phyloP scores from a whole-genome alignment of 164 flowering plant genomes.

The Kingdonia uniflora region DNA sequence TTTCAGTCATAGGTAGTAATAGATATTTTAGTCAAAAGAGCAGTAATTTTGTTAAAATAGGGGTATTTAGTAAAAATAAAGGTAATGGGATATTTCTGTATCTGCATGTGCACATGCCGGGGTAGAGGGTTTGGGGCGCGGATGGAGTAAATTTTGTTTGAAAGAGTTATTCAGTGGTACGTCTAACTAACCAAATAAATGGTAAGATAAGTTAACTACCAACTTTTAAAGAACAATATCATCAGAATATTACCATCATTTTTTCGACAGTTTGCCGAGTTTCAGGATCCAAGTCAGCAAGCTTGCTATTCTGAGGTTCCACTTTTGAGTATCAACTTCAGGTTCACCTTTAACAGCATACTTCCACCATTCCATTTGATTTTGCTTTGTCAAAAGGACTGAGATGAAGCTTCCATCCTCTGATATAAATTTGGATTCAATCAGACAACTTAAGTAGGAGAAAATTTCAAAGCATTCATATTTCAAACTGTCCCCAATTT shows the following conservation, averaged over 20 bases:
- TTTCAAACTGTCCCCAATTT: background rate
- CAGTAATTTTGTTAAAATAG: too few species aligned
- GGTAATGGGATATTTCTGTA: too few species aligned
- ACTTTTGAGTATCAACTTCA: constrained; percentile 90
- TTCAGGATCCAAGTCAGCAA: constrained; percentile 81
- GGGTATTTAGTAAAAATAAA: too few species aligned
- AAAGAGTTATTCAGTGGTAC: too few species aligned
- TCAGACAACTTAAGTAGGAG: background rate
- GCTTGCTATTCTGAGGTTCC: constrained; percentile 85
- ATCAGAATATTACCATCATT: constrained; percentile 59
- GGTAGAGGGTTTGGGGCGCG: too few species aligned
- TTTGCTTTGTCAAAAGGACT: constrained; percentile 65
- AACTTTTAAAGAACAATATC: too few species aligned
- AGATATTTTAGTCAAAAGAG: too few species aligned
- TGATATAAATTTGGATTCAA: constrained; percentile 19
- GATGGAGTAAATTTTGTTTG: too few species aligned
- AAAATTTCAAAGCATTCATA: background rate
- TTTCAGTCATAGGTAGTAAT: too few species aligned
- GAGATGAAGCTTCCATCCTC: constrained; percentile 68
- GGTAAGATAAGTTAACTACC: too few species aligned
- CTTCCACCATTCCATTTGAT: constrained; percentile 95
- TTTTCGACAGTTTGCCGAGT: constrained; percentile 87
- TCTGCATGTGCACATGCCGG: too few species aligned
- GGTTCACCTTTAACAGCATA: constrained; percentile 77
- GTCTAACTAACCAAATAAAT: too few species aligned